These are phyloP conservation scores for Starmerella floricola DNA, from an alignment of 805 yeast species.

Conservation along the genomic window DNA sequence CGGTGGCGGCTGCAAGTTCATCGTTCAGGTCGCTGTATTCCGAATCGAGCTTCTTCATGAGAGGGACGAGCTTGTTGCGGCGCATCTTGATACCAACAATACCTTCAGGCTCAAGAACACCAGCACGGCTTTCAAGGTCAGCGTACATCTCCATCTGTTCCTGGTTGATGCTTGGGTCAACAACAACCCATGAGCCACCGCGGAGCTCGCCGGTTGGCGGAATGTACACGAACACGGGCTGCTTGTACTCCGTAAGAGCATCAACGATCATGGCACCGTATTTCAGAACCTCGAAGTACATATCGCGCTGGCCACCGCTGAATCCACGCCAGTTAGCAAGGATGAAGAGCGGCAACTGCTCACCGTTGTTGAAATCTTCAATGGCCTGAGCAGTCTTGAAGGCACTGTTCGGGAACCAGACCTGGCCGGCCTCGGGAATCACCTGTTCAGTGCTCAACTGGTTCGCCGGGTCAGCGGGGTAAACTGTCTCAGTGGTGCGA, in stretches of 20 bases:
- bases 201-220: constrained; percentile 98
- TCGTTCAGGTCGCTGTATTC: constrained; percentile 51
- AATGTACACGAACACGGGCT: constrained; percentile 91
- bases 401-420: constrained; percentile 99
- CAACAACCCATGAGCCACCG: constrained; percentile 99
- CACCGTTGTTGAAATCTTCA: constrained; percentile 95
- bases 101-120: constrained; percentile 98
- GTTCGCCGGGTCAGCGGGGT: constrained; percentile 98
- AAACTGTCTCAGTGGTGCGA: constrained; percentile 71
- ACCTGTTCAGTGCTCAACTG: constrained; percentile 81
- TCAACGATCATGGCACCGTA: constrained; percentile 96
- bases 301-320: constrained; percentile 99
- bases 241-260: constrained; percentile 88
- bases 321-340: constrained; percentile 99
- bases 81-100: constrained; percentile 98
- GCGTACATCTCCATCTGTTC: constrained; percentile 99
- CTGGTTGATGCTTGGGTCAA: constrained; percentile 91
- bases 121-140: constrained; percentile 88
- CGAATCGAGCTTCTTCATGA: constrained; percentile 82
- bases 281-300: constrained; percentile 96
- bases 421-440: constrained; percentile 96
- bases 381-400: constrained; percentile 99
- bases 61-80: constrained; percentile 78
- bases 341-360: constrained; percentile 92
- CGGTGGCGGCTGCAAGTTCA: constrained; percentile 38